Evolutionary conservation across 2,329 filamentous ascomycete genomes (phyloP).

Genomic region (Graphiopsis chlorocephala): DNA sequence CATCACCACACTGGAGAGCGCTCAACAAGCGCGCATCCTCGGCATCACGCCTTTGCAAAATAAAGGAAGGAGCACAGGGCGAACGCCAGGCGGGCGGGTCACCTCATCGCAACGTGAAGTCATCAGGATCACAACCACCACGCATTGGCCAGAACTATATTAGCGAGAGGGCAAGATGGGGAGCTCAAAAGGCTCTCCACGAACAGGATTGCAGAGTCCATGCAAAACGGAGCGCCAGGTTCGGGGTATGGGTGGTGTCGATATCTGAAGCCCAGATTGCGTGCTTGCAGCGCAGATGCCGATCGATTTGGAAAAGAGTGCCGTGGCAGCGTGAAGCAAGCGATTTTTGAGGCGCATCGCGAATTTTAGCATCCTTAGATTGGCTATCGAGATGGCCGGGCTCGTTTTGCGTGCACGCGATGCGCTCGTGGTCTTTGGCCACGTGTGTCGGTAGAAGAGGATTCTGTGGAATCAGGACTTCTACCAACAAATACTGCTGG

Average conservation of each 20-base stretch:
- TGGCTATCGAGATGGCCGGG: not conserved
- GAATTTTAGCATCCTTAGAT: not conserved
- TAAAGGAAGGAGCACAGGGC: not conserved
- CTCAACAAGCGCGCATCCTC: not conserved
- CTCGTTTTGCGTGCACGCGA: not conserved
- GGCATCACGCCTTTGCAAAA: slow-evolving; percentile 3
- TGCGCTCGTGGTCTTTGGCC: not conserved
- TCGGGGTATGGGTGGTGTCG: slow-evolving; percentile 2
- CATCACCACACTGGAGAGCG: not conserved
- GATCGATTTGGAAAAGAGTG: not conserved
- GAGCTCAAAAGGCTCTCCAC: not conserved
- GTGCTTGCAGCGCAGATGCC: slow-evolving; percentile 10
- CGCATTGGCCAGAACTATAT: not conserved
- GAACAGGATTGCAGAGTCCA: not conserved
- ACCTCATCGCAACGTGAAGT: slow-evolving; percentile 6
- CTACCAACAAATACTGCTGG: not conserved
- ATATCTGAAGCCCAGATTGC: slow-evolving; percentile 6
- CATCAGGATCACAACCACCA: not conserved
- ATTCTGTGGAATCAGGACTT: not conserved
- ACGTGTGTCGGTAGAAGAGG: not conserved
- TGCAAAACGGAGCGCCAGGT: not conserved
- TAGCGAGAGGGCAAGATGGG: not conserved
- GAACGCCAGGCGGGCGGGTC: not conserved
- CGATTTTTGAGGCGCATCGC: not conserved
- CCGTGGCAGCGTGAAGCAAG: not conserved